Conservation (phyloP, 75 land plant genomes). For the Azolla pinnata region DNA sequence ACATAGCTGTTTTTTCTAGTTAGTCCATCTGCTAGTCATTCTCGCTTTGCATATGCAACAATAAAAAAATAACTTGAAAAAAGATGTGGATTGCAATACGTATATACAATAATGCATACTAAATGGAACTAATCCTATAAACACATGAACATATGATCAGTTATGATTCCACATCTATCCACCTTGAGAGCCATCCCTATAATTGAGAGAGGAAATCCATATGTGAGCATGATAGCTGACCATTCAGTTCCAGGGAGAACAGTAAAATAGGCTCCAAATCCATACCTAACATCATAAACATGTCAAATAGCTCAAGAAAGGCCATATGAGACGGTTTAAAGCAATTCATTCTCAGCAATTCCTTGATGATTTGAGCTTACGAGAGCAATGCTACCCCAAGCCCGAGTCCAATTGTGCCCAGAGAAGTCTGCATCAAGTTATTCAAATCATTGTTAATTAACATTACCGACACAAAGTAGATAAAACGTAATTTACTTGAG, state of each 20-base stretch:
- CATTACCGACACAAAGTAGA: background rate
- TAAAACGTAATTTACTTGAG: background rate
- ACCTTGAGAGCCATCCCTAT: constrained; percentile 99
- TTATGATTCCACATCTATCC: constrained; percentile 2
- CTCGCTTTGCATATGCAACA: too few species aligned
- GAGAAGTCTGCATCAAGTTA: constrained; percentile 52
- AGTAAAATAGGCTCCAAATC: constrained; percentile 94
- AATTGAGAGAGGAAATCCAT: constrained; percentile 93
- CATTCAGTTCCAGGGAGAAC: constrained; percentile 91
- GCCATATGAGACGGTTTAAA: background rate
- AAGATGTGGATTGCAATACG: too few species aligned
- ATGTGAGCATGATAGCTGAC: constrained; percentile 97
- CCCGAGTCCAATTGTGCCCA: constrained; percentile 86
- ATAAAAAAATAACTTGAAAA: too few species aligned
- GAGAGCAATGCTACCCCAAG: constrained; percentile 58
- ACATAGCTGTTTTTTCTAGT: too few species aligned
- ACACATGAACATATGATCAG: too few species aligned
- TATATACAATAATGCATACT: too few species aligned
- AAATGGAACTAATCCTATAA: too few species aligned
- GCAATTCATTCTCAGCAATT: background rate
- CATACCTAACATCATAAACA: constrained; percentile 44
- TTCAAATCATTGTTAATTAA: background rate
- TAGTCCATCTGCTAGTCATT: too few species aligned
- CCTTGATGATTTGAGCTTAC: constrained; percentile 35
- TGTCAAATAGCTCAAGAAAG: background rate